Base-by-base conservation (phyloP, 140 eudicot species). In the Anethum foeniculum region DNA sequence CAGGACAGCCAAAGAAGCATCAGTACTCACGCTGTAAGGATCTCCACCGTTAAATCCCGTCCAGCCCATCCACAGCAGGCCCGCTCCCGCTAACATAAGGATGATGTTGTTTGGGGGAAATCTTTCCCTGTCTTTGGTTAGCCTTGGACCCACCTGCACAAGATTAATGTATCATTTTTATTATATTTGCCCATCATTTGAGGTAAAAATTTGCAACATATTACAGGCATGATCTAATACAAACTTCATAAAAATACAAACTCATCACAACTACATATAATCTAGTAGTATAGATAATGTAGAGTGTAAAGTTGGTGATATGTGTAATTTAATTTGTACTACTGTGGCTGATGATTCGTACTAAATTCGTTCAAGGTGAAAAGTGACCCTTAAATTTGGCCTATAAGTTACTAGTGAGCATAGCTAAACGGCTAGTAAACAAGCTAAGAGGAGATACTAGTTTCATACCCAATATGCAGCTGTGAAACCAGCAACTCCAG, bases 401-500 rank as follows among this genome's bases (percentile, higher is more conserved):
- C 18, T 5, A 30, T 67, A 67, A 67, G 41, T 32, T 67, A 67
- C 1, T 30, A 1, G 15, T 28, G 43, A 25, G 16, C 56, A 16
- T 14, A 30, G 38, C 73, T 28, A 67, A 32, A 27, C 38, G 7
- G 60, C 39, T 28, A 18, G 19, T 3, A 7, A 73, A 36, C 47
- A 36, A 36, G 28, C 21, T 43, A 74, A 0, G 77, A 1, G 27
- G 9, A 72, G 9, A 21, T 74, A 1, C 6, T n/a, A 44, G 18
- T 44, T 74, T 74, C 78, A 43, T 74, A 92, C 97, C 97, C 97
- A 92, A 60, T 86, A 92, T 56, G 97, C 97, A 72, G 97, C 93
- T 3, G 97, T 92, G 38, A 92, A 80, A 74, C 97, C 97, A 46
- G 91, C 94, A 51, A 92, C 88, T 1, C 97, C 97, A 9, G 97